These are phyloP conservation scores for Mycena rosella DNA, from an alignment of 768 basidiomycete species.

Conservation along the genomic window DNA sequence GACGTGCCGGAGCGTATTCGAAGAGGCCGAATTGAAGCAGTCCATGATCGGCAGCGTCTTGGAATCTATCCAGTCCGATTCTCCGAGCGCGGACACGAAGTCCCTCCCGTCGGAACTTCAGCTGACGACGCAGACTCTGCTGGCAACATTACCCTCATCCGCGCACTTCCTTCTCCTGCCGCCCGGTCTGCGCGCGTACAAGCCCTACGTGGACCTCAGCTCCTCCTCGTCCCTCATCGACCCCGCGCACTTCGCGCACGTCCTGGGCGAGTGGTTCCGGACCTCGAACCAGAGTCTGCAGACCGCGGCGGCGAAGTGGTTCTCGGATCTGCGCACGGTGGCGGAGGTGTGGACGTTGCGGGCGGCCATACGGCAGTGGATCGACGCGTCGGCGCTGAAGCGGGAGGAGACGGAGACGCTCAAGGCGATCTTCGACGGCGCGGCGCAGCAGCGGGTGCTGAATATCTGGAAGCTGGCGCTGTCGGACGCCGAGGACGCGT, in stretches of 20 bases:
- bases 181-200: slow-evolving; percentile 76
- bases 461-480: slow-evolving; percentile 71
- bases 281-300: slow-evolving; percentile 62
- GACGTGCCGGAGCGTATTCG: slow-evolving; percentile 70
- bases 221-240: slow-evolving; percentile 68
- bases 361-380: slow-evolving; percentile 61
- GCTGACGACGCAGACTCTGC: slow-evolving; percentile 75
- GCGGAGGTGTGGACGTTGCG: slow-evolving; percentile 82
- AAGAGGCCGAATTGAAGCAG: slow-evolving; percentile 45
- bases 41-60: slow-evolving; percentile 72
- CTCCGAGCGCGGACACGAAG: slow-evolving; percentile 38
- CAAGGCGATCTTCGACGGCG: slow-evolving; percentile 61
- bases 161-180: slow-evolving; percentile 87
- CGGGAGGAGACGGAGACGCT: slow-evolving; percentile 61
- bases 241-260: slow-evolving; percentile 56
- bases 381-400: slow-evolving; percentile 59
- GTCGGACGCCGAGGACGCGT: slow-evolving; percentile 56
- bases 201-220: slow-evolving; percentile 84
- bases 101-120: slow-evolving; percentile 64
- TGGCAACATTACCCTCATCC: slow-evolving; percentile 83
- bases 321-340: slow-evolving; percentile 68
- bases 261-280: slow-evolving; percentile 74
- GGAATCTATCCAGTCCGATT: slow-evolving; percentile 71
- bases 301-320: slow-evolving; percentile 65
- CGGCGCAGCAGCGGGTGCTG: slow-evolving; percentile 66